Base-by-base conservation (phyloP, 345 rosid species). In the Conringia planisiliqua region DNA sequence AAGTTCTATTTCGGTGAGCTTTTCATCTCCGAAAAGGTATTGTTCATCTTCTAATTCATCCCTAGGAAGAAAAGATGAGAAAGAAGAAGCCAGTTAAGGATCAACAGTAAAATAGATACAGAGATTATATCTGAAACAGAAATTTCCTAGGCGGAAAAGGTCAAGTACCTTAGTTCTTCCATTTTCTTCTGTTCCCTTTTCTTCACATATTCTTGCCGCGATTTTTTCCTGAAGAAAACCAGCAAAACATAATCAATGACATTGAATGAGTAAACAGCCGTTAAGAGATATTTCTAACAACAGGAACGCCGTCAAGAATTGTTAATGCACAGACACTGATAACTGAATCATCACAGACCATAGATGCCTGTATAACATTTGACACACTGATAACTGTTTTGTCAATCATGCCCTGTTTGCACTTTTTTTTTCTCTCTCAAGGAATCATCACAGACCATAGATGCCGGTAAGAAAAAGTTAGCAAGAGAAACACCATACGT, bases 101-200 rank as follows among this genome's bases (percentile, higher is more conserved):
- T 44, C 3, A 71, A 66, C 14, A 54, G 12, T 32, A 26, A 12
- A 22, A n/a, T 17, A 64, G 16, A 22, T 43, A 44, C 51, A 7
- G 0, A 47, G 7, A 17, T 16, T 24, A 17, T 2, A 16, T n/a
- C 26, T 47, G 24, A 47, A 47, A 18, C 2, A 35, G 7, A 8
- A 66, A 22, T 66, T 20, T 50, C 29, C 18, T 3, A 4, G 46
- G 68, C 9, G 14, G 39, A 54, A 68, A 24, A 10, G 16, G 46
- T n/a, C 48, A 61, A 12, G 36, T 83, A 91, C 96, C 82, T 84
- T 59, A 92, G 82, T 82, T 92, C 96, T 62, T 90, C 89, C 82
- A 92, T 75, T 79, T 88, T 88, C 83, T 87, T 85, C 68, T 85
- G 90, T 78, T 88, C 91, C 71, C 96, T 87, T 73, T 89, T 88